Percentiles rank a stretch among this genome's conserved stretches.
phyloP scores from a whole-genome alignment of 2,329 filamentous ascomycete species.

The Ophiostoma fasciatum region DNA sequence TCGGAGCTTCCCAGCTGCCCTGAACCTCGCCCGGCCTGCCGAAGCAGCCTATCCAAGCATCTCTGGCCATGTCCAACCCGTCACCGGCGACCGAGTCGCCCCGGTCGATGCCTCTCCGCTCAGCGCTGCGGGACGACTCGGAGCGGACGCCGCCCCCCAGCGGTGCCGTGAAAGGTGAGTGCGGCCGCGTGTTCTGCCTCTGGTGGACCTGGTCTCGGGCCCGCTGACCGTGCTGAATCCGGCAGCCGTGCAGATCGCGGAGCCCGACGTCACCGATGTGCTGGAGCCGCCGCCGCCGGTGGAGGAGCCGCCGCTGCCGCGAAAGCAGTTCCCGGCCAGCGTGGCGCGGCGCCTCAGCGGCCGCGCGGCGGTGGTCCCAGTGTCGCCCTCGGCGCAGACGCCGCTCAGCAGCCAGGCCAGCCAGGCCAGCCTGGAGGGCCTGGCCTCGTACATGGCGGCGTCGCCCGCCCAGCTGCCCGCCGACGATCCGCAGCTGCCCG shows the following conservation, averaged over 20 bases:
- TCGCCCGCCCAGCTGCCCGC: constrained; percentile 15
- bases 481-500: constrained; percentile 11
- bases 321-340: constrained; percentile 30
- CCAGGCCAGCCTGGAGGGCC: constrained; percentile 21
- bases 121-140: constrained; percentile 20
- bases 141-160: constrained; percentile 10
- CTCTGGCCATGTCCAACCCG: constrained; percentile 6
- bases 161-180: constrained; percentile 10
- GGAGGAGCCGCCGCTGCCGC: constrained; percentile 22
- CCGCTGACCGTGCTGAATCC: too few species aligned
- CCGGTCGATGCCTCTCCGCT: constrained; percentile 21
- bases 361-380: constrained; percentile 20
- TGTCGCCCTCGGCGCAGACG: constrained; percentile 26
- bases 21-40: too few species aligned
- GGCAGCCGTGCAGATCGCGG: constrained; percentile 42
- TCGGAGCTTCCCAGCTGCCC: too few species aligned
- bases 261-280: constrained; percentile 23
- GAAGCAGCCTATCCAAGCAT: too few species aligned
- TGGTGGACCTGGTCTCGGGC: too few species aligned
- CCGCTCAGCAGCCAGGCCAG: constrained; percentile 30
- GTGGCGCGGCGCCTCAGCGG: constrained; percentile 30
- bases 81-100: constrained; percentile 7
- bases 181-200: not conserved
- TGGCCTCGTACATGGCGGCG: constrained; percentile 14
- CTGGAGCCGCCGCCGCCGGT: constrained; percentile 11